Percentiles rank a stretch among this genome's conserved stretches.
These are phyloP conservation scores for Venturia nashicola DNA, from an alignment of 2,329 filamentous ascomycete genomes.

Conservation along the genomic window DNA sequence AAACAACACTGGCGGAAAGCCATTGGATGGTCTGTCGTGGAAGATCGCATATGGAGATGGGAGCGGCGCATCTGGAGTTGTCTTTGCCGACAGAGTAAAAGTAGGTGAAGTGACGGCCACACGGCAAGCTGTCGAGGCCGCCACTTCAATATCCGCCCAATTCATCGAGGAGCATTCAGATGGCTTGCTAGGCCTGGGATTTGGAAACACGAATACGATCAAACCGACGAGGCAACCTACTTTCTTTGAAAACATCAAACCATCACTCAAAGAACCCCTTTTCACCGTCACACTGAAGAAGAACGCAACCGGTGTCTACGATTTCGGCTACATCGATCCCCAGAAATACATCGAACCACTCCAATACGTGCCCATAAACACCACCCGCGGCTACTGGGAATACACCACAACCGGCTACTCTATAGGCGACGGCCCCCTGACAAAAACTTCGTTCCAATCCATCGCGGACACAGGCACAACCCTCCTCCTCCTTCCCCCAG, in stretches of 20 bases:
- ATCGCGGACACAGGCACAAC: slow-evolving; percentile 64
- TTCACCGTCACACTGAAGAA: slow-evolving; percentile 48
- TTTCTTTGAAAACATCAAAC: slow-evolving; percentile 48
- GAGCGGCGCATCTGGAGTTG: slow-evolving; percentile 48
- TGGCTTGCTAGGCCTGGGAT: slow-evolving; percentile 48
- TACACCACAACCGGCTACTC: slow-evolving; percentile 45
- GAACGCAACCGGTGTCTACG: slow-evolving; percentile 35
- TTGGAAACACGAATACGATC: slow-evolving; percentile 48
- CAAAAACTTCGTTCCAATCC: slow-evolving; percentile 28
- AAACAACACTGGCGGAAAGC: slow-evolving; percentile 2
- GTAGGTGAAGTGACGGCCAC: slow-evolving; percentile 48
- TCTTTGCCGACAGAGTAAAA: slow-evolving; percentile 53
- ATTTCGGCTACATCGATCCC: slow-evolving; percentile 45
- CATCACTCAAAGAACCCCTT: slow-evolving; percentile 36
- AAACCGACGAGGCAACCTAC: slow-evolving; percentile 37
- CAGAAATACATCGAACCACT: slow-evolving; percentile 44
- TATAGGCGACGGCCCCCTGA: slow-evolving; percentile 33
- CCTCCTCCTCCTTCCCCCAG: slow-evolving; percentile 45
- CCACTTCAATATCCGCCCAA: slow-evolving; percentile 41
- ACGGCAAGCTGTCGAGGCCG: slow-evolving; percentile 53
- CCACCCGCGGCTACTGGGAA: slow-evolving; percentile 50
- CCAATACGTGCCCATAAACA: slow-evolving; percentile 43
- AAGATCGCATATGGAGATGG: slow-evolving; percentile 54
- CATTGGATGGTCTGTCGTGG: slow-evolving; percentile 31
- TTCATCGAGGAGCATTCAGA: slow-evolving; percentile 46